A percentile compares a stretch with the other conserved stretches of the same genome.
Evolutionary conservation across 768 basidiomycete genomes (phyloP).

Genomic region (Mycena leptocephala): DNA sequence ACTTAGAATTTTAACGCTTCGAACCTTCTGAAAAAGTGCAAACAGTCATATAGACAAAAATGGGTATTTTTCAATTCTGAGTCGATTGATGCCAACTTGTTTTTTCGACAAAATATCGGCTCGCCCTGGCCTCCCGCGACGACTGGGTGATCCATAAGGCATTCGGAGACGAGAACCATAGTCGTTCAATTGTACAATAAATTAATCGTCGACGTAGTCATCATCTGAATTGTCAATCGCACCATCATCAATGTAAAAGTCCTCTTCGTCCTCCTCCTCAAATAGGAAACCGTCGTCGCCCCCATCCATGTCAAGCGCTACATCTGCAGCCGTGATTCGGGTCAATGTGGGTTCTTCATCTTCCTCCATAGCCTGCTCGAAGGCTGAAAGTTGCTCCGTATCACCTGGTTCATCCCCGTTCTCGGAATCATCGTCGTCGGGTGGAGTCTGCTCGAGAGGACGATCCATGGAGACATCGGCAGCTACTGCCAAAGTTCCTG

Average conservation of each 20-base stretch:
- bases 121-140: no score
- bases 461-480: no score
- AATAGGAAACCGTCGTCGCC: not conserved
- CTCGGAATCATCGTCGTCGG: not conserved
- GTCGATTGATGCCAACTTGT: no score
- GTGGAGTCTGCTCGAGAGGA: no score
- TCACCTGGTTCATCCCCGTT: not conserved
- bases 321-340: not conserved
- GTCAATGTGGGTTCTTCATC: constrained; percentile 20
- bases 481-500: no score
- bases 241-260: not conserved
- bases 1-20: no score
- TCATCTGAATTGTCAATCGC: not conserved
- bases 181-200: not conserved
- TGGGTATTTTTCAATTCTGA: no score
- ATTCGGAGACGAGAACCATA: no score
- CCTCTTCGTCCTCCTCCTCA: not conserved
- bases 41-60: no score
- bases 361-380: constrained; percentile 3
- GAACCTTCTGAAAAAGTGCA: no score
- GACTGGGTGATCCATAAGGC: no score
- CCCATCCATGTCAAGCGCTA: not conserved
- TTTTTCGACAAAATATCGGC: no score
- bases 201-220: not conserved
- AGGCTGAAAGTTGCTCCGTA: not conserved